phyloP scores from a whole-genome alignment of 2,329 filamentous ascomycete species.

The Claviceps citrina region DNA sequence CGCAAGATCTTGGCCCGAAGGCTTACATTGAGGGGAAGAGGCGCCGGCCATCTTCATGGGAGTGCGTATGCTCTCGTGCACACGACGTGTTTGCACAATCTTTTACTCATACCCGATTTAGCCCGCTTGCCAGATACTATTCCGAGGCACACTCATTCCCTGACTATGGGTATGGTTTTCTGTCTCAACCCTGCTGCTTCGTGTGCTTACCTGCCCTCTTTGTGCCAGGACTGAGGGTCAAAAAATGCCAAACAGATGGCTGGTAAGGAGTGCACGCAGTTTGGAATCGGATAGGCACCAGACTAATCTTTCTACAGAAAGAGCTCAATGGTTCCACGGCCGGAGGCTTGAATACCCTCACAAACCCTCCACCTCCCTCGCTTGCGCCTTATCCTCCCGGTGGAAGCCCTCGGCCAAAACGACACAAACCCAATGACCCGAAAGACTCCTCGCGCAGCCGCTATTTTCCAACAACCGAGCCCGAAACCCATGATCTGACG shows the following conservation, averaged over 20 bases:
- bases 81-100: no score
- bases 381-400: neutral
- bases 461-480: neutral
- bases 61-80: slow-evolving; percentile 12
- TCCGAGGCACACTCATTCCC: slow-evolving; percentile 24
- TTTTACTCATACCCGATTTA: slow-evolving; percentile 7
- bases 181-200: neutral
- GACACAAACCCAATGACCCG: neutral
- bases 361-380: neutral
- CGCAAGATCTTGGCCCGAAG: slow-evolving; percentile 1
- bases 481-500: neutral
- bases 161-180: slow-evolving; percentile 24
- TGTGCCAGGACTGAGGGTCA: slow-evolving; percentile 11
- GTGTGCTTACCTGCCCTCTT: slow-evolving; percentile 8
- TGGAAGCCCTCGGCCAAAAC: slow-evolving; percentile 3
- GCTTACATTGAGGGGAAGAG: slow-evolving; percentile 3
- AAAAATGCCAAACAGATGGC: slow-evolving; percentile 10
- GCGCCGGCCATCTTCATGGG: slow-evolving; percentile 15
- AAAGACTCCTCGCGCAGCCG: neutral
- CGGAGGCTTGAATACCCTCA: slow-evolving; percentile 7
- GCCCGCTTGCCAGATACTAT: slow-evolving; percentile 20
- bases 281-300: neutral
- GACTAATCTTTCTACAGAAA: slow-evolving; percentile 2
- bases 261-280: slow-evolving; percentile 11
- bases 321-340: slow-evolving; percentile 2